phyloP scores from a whole-genome alignment of 176 grass and related monocot genomes.

The Rhynchospora breviuscula region DNA sequence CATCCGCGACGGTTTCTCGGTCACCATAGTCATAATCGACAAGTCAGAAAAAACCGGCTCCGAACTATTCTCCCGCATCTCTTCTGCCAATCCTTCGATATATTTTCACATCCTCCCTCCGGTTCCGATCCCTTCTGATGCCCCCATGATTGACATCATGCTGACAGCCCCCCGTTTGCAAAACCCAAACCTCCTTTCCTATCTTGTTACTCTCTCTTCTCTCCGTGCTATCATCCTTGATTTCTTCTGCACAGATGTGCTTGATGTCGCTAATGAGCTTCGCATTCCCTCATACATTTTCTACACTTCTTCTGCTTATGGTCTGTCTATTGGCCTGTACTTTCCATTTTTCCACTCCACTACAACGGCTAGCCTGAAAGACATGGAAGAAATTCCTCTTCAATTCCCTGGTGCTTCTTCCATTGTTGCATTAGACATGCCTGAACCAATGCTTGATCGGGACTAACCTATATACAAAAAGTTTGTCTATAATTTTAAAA shows the following conservation, averaged over 20 bases:
- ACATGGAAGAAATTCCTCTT: constrained; percentile 26
- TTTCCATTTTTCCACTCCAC: constrained; percentile 6
- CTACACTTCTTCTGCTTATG: neutral
- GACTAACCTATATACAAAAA: neutral
- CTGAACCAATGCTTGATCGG: neutral
- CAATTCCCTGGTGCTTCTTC: constrained; percentile 9
- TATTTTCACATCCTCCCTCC: constrained; percentile 26
- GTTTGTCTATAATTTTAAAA: neutral
- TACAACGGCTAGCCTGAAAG: constrained; percentile 10
- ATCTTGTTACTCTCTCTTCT: neutral
- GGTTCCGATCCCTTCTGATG: neutral
- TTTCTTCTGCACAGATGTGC: constrained; percentile 35
- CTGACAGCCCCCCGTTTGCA: constrained; percentile 4
- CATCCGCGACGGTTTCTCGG: neutral
- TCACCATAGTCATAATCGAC: constrained; percentile 13
- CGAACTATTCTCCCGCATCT: neutral
- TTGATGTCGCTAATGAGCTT: constrained; percentile 33
- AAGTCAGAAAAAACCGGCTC: neutral
- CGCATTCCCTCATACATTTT: constrained; percentile 32
- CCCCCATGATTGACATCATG: neutral
- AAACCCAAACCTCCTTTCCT: constrained; percentile 8
- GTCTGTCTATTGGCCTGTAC: neutral
- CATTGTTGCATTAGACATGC: constrained; percentile 12
- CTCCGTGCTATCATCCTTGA: constrained; percentile 30
- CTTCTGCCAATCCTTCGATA: constrained; percentile 20